A percentile compares a stretch with the other conserved stretches of the same genome.
phyloP scores from a whole-genome alignment of 2,329 filamentous ascomycete species.

The Berkeleyomyces basicola region DNA sequence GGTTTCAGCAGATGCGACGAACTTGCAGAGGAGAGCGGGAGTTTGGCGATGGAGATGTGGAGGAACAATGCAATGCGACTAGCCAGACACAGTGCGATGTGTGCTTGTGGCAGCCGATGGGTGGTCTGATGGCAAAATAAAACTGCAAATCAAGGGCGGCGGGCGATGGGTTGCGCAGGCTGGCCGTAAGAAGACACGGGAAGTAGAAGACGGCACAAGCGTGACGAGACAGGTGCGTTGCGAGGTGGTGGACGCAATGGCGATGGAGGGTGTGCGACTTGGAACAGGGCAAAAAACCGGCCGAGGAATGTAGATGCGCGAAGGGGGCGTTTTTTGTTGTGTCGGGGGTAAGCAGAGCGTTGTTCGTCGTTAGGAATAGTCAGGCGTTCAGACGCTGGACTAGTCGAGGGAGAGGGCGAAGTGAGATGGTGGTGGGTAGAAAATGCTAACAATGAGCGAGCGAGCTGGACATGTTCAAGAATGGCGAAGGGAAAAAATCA shows the following conservation, averaged over 20 bases:
- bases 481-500: background rate
- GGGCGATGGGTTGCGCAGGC: background rate
- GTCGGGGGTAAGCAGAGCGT: background rate
- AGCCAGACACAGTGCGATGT: background rate
- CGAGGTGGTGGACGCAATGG: background rate
- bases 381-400: background rate
- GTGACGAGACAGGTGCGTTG: background rate
- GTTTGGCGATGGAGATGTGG: background rate
- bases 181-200: background rate
- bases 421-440: background rate
- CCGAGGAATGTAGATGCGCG: background rate
- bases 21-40: background rate
- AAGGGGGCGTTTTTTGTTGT: background rate
- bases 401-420: conserved; percentile 2
- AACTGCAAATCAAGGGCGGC: background rate
- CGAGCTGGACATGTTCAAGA: background rate
- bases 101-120: background rate
- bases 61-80: background rate
- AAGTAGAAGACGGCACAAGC: background rate
- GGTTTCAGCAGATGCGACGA: background rate
- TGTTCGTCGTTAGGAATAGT: no score
- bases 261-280: background rate
- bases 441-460: background rate
- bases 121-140: background rate
- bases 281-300: background rate